Evolutionary conservation across 1,139 yeast species (phyloP), one percentile per base, ranked within the genome.

Genomic region (Geotrichum reessii): DNA sequence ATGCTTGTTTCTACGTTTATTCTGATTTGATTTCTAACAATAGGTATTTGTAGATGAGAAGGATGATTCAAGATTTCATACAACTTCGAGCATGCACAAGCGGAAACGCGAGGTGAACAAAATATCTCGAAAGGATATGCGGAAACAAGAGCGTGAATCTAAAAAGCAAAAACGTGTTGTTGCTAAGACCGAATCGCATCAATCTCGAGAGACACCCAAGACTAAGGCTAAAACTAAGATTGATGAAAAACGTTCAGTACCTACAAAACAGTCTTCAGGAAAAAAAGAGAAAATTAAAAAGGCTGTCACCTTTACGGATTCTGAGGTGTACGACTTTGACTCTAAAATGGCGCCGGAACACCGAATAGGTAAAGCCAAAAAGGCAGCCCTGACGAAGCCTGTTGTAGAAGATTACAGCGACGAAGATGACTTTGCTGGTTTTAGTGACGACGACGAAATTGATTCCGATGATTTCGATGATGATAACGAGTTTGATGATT

Each of bases 401-500:
- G 77, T 76, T 56, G 69, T 80, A 52, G 76, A 76, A 60, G 50
- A 40, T 27, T 22, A 17, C 62, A 8, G 24, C 40, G 37, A 50
- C 60, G 42, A 62, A 62, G 46, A 55, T 21, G 50, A 33, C 47
- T 47, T 42, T 25, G 37, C 47, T 22, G 56, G 47, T 31, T 47
- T 53, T 27, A 27, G 47, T 12, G 52, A 47, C 12, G 17, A 12
- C 42, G 95, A 88, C 65, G 95, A 88, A 60, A 83, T 82, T 56
- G 96, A 91, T 52, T 83, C 89, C 73, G 83, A 81, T 31, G 89
- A 85, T 58, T n/a, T 57, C 59, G 46, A 64, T 61, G 48, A 52
- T 58, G 84, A 83, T 63, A 95, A 87, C 69, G 80, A 82, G 2
- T 76, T 87, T 56, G 93, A 86, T 55, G 92, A 87, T 3, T 71